Conservation (phyloP, 2,329 filamentous ascomycete species). For the Cyphellophora europaea region DNA sequence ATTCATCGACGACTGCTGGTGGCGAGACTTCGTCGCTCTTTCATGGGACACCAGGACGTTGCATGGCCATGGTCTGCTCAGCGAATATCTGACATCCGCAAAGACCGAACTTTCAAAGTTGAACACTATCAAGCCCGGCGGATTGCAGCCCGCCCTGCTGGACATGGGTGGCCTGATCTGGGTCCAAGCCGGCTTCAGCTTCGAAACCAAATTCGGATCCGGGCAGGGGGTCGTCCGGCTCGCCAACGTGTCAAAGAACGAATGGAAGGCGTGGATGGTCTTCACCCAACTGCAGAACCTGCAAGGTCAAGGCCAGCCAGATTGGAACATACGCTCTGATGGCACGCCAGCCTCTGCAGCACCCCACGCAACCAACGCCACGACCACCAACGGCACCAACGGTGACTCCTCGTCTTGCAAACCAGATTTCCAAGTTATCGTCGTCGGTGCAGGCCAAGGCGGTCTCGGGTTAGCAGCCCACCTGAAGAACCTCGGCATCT, state of each 20-base stretch:
- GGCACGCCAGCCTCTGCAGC: conserved; percentile 6
- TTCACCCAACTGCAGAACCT: conserved; percentile 18
- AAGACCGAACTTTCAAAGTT: neutral
- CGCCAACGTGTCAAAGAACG: conserved; percentile 11
- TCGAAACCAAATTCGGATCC: conserved; percentile 8
- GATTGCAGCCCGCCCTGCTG: neutral
- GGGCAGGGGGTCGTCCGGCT: conserved; percentile 10
- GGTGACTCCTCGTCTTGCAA: neutral
- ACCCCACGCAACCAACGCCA: conserved; percentile 2
- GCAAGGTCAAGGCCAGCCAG: conserved; percentile 5
- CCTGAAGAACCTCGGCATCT: conserved; percentile 48
- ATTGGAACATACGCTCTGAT: neutral
- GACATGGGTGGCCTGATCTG: conserved; percentile 6
- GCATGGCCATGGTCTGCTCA: neutral
- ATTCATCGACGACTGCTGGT: conserved; percentile 3
- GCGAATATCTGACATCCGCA: neutral
- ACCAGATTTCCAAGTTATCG: conserved; percentile 21
- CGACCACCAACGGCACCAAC: neutral
- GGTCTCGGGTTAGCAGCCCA: conserved; percentile 50
- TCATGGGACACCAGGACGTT: conserved; percentile 1
- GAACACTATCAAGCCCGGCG: neutral
- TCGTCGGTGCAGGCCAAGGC: conserved; percentile 27
- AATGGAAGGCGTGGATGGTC: conserved; percentile 22
- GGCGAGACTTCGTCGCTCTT: conserved; percentile 1
- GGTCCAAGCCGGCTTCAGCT: conserved; percentile 16